phyloP scores from a whole-genome alignment of 306 rosid species.

The Fragaria ananassa region DNA sequence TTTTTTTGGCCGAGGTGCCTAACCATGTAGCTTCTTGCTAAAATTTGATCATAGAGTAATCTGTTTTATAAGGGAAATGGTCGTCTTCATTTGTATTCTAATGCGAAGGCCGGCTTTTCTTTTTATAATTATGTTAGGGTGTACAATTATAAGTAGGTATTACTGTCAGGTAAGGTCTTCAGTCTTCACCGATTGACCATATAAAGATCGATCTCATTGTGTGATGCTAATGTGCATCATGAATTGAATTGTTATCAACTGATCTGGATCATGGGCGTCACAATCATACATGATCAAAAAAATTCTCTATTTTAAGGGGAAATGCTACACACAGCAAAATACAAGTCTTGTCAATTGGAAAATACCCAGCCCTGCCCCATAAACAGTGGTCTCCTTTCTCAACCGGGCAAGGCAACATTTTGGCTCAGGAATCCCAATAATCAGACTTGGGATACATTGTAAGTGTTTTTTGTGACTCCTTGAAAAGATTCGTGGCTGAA shows the following conservation, averaged over 20 bases:
- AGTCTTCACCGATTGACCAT: slow-evolving; percentile 2
- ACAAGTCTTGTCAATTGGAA: neutral
- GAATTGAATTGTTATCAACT: neutral
- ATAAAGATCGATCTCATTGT: neutral
- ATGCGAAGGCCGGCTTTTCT: neutral
- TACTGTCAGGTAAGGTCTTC: neutral
- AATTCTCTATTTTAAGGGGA: no score
- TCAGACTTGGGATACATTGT: neutral
- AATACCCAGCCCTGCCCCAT: no score
- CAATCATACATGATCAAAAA: no score
- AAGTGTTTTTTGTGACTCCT: no score
- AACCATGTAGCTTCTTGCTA: neutral
- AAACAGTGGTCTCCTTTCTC: neutral
- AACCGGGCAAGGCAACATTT: neutral
- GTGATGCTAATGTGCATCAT: neutral
- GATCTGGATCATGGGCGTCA: neutral
- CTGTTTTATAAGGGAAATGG: neutral
- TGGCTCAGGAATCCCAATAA: neutral
- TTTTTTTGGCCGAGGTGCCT: neutral
- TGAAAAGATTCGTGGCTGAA: no score
- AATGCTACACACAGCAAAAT: no score
- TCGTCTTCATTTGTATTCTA: neutral
- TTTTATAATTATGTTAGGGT: neutral
- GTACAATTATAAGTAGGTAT: neutral
- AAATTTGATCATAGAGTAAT: neutral